phyloP scores from a whole-genome alignment of 306 rosid genomes.

The Gastrolobium villosum region DNA sequence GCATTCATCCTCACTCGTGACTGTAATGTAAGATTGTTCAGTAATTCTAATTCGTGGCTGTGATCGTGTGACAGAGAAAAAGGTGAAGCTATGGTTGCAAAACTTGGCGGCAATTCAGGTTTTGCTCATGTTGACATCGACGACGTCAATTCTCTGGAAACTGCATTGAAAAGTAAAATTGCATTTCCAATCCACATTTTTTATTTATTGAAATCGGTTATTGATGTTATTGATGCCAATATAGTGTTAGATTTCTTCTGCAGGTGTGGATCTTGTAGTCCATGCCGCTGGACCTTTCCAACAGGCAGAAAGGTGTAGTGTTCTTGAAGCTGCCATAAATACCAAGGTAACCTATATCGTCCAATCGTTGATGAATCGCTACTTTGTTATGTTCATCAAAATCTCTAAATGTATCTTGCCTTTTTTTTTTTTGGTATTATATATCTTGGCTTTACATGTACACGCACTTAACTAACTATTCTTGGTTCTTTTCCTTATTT shows the following conservation, averaged over 20 bases:
- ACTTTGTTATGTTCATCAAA: neutral
- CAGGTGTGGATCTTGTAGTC: slow-evolving; percentile 92
- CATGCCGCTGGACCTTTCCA: slow-evolving; percentile 99
- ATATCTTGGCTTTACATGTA: neutral
- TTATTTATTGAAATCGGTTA: neutral
- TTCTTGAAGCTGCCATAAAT: slow-evolving; percentile 89
- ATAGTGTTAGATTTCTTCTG: slow-evolving; percentile 44
- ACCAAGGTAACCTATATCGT: slow-evolving; percentile 60
- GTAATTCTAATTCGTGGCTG: neutral
- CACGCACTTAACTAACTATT: neutral
- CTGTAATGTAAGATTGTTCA: neutral
- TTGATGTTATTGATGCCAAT: slow-evolving; percentile 19
- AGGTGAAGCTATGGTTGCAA: slow-evolving; percentile 71
- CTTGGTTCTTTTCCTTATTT: neutral
- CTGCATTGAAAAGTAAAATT: slow-evolving; percentile 67
- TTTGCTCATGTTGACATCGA: slow-evolving; percentile 72
- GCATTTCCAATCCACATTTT: neutral
- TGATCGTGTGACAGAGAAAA: slow-evolving; percentile 65
- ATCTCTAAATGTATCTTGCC: neutral
- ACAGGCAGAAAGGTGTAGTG: slow-evolving; percentile 75
- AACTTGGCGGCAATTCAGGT: slow-evolving; percentile 69
- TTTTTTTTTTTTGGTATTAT: too few relatives aligned
- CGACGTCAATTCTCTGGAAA: slow-evolving; percentile 64
- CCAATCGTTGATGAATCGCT: neutral
- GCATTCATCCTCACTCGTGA: neutral